Percentiles rank a stretch among this genome's conserved stretches.
These are phyloP conservation scores for Ordospora pajunii DNA, from an alignment of 371 early-diverging fungal genomes.

Conservation along the genomic window DNA sequence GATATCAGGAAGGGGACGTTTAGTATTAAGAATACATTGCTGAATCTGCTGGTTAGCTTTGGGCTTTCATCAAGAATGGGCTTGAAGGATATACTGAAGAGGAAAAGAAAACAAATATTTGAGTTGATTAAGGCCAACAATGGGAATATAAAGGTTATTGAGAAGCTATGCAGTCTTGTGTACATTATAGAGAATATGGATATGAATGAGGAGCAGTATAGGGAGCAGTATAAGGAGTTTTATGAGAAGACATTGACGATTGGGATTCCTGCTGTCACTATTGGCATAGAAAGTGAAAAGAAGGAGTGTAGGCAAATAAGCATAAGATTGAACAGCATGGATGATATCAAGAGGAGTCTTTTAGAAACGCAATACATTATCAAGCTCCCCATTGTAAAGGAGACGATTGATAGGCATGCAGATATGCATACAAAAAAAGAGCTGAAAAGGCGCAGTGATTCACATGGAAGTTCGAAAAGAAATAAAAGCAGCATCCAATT, in stretches of 20 bases:
- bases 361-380: neutral
- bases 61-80: neutral
- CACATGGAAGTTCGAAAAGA: neutral
- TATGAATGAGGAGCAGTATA: neutral
- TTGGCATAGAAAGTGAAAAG: neutral
- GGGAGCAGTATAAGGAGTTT: neutral
- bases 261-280: neutral
- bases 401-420: neutral
- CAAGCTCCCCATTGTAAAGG: constrained; percentile 13
- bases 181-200: constrained; percentile 7
- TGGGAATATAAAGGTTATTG: neutral
- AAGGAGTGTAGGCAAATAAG: neutral
- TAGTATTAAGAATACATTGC: neutral
- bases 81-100: neutral
- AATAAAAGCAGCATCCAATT: neutral
- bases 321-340: constrained; percentile 5
- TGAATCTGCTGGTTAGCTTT: constrained; percentile 19
- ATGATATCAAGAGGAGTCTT: neutral
- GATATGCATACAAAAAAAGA: neutral
- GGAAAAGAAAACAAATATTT: neutral
- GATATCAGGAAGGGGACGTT: neutral
- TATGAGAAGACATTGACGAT: neutral
- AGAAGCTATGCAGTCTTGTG: constrained; percentile 11
- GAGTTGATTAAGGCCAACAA: neutral
- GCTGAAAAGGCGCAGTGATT: neutral